Base-by-base conservation (phyloP, 2,329 filamentous ascomycete genomes). In the Calonectria pauciramosa region DNA sequence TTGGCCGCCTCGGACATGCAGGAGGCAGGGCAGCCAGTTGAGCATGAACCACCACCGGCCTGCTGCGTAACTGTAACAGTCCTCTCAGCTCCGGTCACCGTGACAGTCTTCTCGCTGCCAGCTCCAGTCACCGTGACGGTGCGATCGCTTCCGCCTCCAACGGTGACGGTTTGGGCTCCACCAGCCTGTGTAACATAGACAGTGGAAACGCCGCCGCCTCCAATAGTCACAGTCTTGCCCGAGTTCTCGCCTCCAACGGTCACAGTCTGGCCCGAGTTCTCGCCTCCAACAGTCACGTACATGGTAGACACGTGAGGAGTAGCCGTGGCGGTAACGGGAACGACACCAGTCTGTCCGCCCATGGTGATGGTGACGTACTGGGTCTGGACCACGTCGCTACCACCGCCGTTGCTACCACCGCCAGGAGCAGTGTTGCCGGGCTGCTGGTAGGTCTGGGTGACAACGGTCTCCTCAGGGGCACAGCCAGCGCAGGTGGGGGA, bases 1-100 rank as follows among this genome's bases (percentile, higher is more conserved):
- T 77, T 81, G 49, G 77, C 73, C 9, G 66, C 67, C 68, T 76
- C 80, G 14, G 74, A 66, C 20, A 74, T 73, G 59, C 76, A 76
- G n/a, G 73, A 52, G n/a, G 65, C 47, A 68, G 49, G 30, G 44
- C 64, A 67, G 64, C 44, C 49, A 32, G 59, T 41, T 23, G 56
- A 34, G 56, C 56, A 60, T 2, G 56, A 60, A 23, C 56, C 56
- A 36, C 28, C 30, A 23, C 38, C 36, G 10, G 54, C 74, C 41
- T 71, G 68, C 26, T 47, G 34, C 9, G 68, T 67, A 11, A 71
- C 44, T 0, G 75, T 74, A 34, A 70, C 59, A 36, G 70, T 72
- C 20, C 51, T 60, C 28, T 52, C 68, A 7, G 64, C 67, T 47
- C 56, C 41, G 2, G 73, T 75, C 11, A 73, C 49, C 10, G 70